Evolutionary conservation across 2,329 filamentous ascomycete genomes (phyloP), one percentile per base, ranked within the genome.

Genomic region (Talaromyces pinophilus): DNA sequence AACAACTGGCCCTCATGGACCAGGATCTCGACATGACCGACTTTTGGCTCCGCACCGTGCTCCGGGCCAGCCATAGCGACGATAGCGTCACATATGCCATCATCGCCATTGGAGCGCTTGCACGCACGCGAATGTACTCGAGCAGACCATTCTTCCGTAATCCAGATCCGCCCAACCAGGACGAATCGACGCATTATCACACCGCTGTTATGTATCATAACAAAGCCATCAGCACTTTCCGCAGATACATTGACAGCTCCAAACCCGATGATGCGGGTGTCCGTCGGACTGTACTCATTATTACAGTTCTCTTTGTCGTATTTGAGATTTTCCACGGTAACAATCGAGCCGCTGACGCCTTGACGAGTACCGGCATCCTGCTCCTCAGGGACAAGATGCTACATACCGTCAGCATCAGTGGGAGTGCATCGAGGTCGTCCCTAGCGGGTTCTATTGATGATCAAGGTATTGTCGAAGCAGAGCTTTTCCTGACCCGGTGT

Each of bases 1-100:
- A 42, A 11, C 57, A 60, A 42, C 3, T 60, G 38, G 35, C 57
- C 22, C 38, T 60, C 19, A 60, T 60, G 57, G 40, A 60, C 19
- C 57, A 60, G 19, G 57, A 60, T 60, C 35, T 60, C 19, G 57
- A 60, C 3, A 60, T 60, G 57, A 60, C 57, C 5, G 57, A 60
- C 6, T 60, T 60, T 33, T 60, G 57, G 57, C 19, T 60, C 57
- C 57, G 38, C 10, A 60, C 57, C 13, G 57, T 60, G 57, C 57
- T 44, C 57, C 57, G 57, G 17, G 38, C 57, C 19, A 60, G 57
- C 28, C 57, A 60, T 33, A 28, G 19, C 22, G 19, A 60, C 17
- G 38, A 60, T n/a, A 60, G 57, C 19, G 35, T 60, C 22, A 44
- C 57, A 44, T 60, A 60, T 60, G 38, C 57, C 57, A 25, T 60